phyloP scores from a whole-genome alignment of 2,329 filamentous ascomycete genomes.

The Hypoxylon sp. region DNA sequence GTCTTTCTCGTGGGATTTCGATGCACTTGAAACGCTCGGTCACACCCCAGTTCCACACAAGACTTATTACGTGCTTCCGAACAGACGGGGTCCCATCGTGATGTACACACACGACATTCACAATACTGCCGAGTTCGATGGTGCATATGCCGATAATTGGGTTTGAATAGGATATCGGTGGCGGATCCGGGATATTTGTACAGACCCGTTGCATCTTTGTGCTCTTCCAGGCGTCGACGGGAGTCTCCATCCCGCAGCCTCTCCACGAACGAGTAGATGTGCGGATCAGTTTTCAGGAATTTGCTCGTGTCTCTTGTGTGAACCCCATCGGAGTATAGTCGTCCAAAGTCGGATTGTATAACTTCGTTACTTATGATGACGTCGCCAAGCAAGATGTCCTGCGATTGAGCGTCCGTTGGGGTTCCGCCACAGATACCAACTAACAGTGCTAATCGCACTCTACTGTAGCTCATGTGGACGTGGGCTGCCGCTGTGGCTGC shows the following conservation, averaged over 20 bases:
- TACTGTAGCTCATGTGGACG: slow-evolving; percentile 37
- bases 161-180: neutral
- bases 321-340: slow-evolving; percentile 30
- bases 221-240: neutral
- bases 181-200: neutral
- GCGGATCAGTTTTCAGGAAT: neutral
- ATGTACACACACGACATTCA: neutral
- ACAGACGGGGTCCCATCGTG: neutral
- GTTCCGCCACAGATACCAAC: slow-evolving; percentile 45
- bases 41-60: neutral
- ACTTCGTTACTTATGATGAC: slow-evolving; percentile 50
- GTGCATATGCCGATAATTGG: neutral
- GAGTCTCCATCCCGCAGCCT: neutral
- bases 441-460: slow-evolving; percentile 39
- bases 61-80: neutral
- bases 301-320: neutral
- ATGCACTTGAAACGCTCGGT: neutral
- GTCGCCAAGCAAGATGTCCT: slow-evolving; percentile 49
- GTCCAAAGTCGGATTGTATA: slow-evolving; percentile 53
- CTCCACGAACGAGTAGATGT: neutral
- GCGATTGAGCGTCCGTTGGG: neutral
- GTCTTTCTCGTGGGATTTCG: neutral
- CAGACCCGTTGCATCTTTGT: neutral
- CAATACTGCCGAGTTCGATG: neutral
- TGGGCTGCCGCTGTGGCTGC: slow-evolving; percentile 40